phyloP scores from a whole-genome alignment of 139 green algal species.

The Chlorella sp. region DNA sequence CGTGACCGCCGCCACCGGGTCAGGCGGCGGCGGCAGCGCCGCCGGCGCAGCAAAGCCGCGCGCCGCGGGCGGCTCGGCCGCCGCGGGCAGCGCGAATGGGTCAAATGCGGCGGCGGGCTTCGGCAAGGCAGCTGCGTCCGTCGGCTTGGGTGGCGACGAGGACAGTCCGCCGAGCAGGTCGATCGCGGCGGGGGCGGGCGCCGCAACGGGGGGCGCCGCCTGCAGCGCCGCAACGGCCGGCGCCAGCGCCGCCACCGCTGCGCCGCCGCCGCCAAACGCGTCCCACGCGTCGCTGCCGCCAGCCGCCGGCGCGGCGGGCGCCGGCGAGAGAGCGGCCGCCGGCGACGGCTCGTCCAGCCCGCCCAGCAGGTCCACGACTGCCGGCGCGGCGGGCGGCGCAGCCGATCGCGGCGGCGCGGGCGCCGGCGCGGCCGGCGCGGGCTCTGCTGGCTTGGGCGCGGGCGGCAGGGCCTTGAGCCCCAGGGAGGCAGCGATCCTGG shows the following conservation, averaged over 20 bases:
- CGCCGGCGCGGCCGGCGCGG: not conserved
- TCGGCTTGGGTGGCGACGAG: not conserved
- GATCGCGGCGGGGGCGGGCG: not conserved
- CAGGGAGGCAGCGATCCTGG: slow-evolving; percentile 73
- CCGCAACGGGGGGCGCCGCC: not conserved
- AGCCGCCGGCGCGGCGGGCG: not conserved
- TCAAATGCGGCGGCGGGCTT: not conserved
- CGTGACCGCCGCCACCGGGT: slow-evolving; percentile 3
- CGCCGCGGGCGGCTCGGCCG: slow-evolving; percentile 12
- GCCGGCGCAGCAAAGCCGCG: too few species aligned
- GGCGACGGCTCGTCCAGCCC: slow-evolving; percentile 36
- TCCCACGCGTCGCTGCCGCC: not conserved
- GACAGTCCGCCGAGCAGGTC: slow-evolving; percentile 11
- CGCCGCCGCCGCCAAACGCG: slow-evolving; percentile 20
- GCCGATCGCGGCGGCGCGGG: not conserved
- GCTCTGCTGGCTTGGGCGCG: not conserved
- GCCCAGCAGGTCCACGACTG: slow-evolving; percentile 47
- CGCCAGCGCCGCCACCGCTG: not conserved
- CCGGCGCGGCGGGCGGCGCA: not conserved
- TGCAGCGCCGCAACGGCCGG: not conserved
- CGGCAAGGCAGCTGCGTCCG: not conserved
- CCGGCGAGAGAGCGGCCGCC: not conserved
- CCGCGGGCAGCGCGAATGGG: slow-evolving; percentile 3
- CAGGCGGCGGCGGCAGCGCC: not conserved
- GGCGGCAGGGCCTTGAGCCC: slow-evolving; percentile 34